These are phyloP conservation scores for Biscogniauxia mediterranea DNA, from an alignment of 2,329 filamentous ascomycete genomes.

Conservation along the genomic window DNA sequence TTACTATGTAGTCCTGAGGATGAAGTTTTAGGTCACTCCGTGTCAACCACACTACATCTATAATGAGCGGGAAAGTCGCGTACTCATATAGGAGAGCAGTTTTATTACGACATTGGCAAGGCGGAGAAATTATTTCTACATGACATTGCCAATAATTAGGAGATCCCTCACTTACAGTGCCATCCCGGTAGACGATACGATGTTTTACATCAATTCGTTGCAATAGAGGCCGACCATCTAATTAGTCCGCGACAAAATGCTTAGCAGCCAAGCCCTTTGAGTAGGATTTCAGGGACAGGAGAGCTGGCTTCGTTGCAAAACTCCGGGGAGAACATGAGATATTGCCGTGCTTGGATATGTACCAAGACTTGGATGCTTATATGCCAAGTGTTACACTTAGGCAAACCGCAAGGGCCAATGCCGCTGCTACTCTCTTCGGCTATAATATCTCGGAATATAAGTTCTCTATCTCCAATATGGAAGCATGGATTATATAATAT, in stretches of 20 bases:
- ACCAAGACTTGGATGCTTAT: not conserved
- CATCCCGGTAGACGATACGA: not conserved
- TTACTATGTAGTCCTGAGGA: not conserved
- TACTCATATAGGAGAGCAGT: not conserved
- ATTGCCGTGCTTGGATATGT: not conserved
- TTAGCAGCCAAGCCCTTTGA: not conserved
- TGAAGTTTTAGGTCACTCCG: not conserved
- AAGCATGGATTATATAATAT: not conserved
- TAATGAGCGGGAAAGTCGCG: not conserved
- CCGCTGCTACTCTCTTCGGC: not conserved
- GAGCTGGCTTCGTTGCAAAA: not conserved
- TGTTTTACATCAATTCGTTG: not conserved
- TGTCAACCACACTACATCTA: not conserved
- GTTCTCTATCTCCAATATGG: not conserved
- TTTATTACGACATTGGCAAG: not conserved
- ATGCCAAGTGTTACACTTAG: not conserved
- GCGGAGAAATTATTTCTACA: not conserved
- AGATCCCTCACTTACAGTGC: not conserved
- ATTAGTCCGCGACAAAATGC: not conserved
- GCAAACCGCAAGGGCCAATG: not conserved
- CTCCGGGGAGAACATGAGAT: not conserved
- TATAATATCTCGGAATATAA: not conserved
- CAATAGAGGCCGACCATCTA: not conserved
- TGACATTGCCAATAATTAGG: not conserved
- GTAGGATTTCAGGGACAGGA: not conserved